Base-by-base conservation (phyloP, 306 rosid genomes). In the Prinsepia uniflora region DNA sequence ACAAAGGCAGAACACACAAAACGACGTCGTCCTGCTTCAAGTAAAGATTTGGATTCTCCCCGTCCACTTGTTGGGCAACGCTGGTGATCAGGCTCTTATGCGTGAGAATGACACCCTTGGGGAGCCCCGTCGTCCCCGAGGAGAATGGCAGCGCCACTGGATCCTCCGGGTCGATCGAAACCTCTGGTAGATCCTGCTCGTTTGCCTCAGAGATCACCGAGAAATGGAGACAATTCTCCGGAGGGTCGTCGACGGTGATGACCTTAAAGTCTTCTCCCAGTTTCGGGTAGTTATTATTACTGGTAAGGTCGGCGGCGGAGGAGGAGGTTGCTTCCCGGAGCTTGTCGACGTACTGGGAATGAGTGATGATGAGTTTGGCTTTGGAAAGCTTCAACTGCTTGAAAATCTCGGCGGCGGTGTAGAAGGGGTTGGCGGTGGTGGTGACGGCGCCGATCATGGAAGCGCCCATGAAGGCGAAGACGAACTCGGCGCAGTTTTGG, bases 61-160 rank as follows among this genome's bases (percentile, higher is more conserved):
- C 96, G 65, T 92, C 98, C 0, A 92, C 98, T 44, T 90, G 98
- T 20, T 92, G 96, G n/a, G 88, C 91, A 49, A 90, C 87, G n/a
- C 92, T 93, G 0, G 98, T 87, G 1, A 80, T 70, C 52, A 88
- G 44, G 41, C 90, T 88, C 83, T 79, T 90, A 58, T 93, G 98
- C 0, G 97, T 93, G 12, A 93, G 77, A 43, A 93, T 22, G 58
- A 90, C 98, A 0, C 97, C 98, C 63, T 93, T 90, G 0, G 98
- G 94, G 0, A 90, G 72, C 34, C 98, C 97, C 0, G 98, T 93
- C 0, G 98, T 93, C 2, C 98, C 98, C 5, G 98, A 93, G 4
- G 98, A 93, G 71, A 88, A 93, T 12, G 98, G 97, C 3, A 93
- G 57, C 7, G 98, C 91, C 30, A 88, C 84, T 6, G 93, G 59